These are phyloP conservation scores for Licmophora abbreviata DNA, from an alignment of 108 stramenopile genomes.

Conservation along the genomic window DNA sequence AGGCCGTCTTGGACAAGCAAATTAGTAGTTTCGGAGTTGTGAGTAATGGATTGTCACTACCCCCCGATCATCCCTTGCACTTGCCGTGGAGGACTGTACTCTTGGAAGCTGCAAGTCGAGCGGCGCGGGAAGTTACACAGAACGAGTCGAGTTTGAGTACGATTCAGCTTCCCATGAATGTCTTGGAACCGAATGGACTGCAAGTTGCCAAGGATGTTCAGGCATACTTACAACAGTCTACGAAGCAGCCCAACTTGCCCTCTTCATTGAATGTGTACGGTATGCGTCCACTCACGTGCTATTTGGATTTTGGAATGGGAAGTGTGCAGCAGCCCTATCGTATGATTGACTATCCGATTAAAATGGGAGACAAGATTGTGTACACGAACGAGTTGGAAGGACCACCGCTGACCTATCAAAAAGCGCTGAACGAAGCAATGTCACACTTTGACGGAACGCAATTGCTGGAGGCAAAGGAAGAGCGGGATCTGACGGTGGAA, in stretches of 20 bases:
- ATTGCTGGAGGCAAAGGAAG: conserved; percentile 49
- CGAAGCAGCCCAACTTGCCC: conserved; percentile 14
- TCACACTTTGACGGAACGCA: conserved; percentile 77
- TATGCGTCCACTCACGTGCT: conserved; percentile 75
- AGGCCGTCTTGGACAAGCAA: conserved; percentile 21
- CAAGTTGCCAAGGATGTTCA: conserved; percentile 42
- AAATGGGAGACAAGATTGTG: conserved; percentile 2
- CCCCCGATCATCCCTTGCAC: conserved; percentile 50
- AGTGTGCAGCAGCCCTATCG: conserved; percentile 35
- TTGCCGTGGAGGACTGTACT: conserved; percentile 39
- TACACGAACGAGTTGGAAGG: conserved; percentile 42
- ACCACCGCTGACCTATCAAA: conserved; percentile 54
- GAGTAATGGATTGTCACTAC: conserved; percentile 73
- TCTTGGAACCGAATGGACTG: conserved; percentile 67
- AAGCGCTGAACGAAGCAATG: conserved; percentile 56
- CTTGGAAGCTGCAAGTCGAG: conserved; percentile 31
- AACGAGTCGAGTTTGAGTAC: conserved; percentile 28
- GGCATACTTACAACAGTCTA: conserved; percentile 21
- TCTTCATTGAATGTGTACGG: conserved; percentile 30
- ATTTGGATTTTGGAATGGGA: conserved; percentile 57
- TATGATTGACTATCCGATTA: conserved; percentile 48
- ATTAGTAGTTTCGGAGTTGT: conserved; percentile 59
- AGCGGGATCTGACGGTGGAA: conserved; percentile 61
- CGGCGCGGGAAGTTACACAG: conserved; percentile 15
- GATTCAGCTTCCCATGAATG: conserved; percentile 68